Evolutionary conservation across 2,329 filamentous ascomycete species (phyloP).

Genomic region (Microsporum audouinii): DNA sequence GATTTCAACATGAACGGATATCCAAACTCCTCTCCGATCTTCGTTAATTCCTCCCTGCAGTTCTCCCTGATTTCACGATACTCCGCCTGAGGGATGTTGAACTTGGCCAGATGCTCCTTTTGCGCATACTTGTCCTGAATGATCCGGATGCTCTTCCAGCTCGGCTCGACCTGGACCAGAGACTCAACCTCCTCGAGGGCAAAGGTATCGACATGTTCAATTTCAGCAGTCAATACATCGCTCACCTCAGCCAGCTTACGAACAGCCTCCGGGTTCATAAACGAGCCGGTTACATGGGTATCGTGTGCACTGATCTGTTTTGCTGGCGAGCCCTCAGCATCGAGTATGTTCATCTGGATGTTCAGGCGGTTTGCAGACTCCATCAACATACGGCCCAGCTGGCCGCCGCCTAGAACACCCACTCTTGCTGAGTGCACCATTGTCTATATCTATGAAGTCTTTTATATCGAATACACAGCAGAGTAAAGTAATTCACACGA

Average conservation of each 20-base stretch:
- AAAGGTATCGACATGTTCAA: slow-evolving; percentile 87
- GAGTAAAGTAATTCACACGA: not conserved
- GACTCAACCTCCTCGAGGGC: slow-evolving; percentile 70
- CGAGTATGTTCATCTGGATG: slow-evolving; percentile 67
- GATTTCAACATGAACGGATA: slow-evolving; percentile 91
- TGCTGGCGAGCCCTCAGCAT: slow-evolving; percentile 63
- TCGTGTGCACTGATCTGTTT: slow-evolving; percentile 72
- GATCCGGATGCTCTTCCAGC: slow-evolving; percentile 71
- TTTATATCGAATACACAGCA: not conserved
- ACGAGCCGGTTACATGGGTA: slow-evolving; percentile 71
- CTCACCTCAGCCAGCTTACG: slow-evolving; percentile 62
- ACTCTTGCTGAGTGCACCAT: slow-evolving; percentile 20
- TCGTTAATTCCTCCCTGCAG: slow-evolving; percentile 49
- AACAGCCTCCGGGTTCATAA: slow-evolving; percentile 71
- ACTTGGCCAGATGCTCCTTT: slow-evolving; percentile 63
- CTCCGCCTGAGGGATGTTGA: slow-evolving; percentile 60
- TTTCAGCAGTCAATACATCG: slow-evolving; percentile 83
- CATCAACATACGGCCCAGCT: slow-evolving; percentile 85
- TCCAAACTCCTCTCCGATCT: slow-evolving; percentile 54
- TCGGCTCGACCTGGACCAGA: slow-evolving; percentile 60
- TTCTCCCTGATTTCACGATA: slow-evolving; percentile 55
- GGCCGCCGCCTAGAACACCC: slow-evolving; percentile 52
- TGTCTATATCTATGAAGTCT: not conserved
- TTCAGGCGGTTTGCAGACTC: slow-evolving; percentile 74
- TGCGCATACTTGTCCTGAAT: slow-evolving; percentile 93